Percentiles rank a stretch among this genome's conserved stretches.
Evolutionary conservation across 306 rosid genomes (phyloP).

Genomic region (Acmispon strigosus): DNA sequence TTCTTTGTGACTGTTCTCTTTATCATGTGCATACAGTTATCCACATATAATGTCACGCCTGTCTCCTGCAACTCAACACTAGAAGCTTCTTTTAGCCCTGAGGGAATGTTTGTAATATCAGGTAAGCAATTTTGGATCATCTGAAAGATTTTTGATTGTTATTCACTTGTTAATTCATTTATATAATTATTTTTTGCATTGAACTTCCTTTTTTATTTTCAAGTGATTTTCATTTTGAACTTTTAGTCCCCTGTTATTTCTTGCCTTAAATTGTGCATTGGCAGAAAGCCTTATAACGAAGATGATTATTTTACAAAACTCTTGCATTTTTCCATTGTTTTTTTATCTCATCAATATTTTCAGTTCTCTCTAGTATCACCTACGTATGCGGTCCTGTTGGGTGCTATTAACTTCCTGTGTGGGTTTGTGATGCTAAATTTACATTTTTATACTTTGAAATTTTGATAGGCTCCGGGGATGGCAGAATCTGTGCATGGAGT

Average conservation of each 20-base stretch:
- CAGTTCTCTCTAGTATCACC: not conserved
- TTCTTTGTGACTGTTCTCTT: not conserved
- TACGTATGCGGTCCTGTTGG: not conserved
- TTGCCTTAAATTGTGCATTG: not conserved
- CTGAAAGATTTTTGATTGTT: not conserved
- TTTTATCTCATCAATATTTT: not conserved
- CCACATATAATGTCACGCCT: slow-evolving; percentile 69
- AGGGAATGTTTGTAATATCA: slow-evolving; percentile 92
- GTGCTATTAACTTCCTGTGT: not conserved
- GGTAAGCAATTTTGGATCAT: slow-evolving; percentile 35
- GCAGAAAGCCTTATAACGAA: not conserved
- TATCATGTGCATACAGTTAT: slow-evolving; percentile 41
- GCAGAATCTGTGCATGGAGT: slow-evolving; percentile 87
- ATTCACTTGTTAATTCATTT: not conserved
- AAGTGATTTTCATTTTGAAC: not conserved
- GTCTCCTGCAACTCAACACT: slow-evolving; percentile 72
- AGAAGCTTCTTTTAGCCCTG: slow-evolving; percentile 97
- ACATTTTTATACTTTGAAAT: not conserved
- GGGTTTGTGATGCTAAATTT: slow-evolving; percentile 9
- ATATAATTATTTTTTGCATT: not conserved
- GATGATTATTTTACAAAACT: not conserved
- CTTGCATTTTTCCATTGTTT: not conserved
- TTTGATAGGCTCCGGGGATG: slow-evolving; percentile 83
- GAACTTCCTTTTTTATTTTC: not conserved
- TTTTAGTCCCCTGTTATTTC: too few relatives aligned